phyloP scores from a whole-genome alignment of 441 rosid genomes.

The Geranium incanum region DNA sequence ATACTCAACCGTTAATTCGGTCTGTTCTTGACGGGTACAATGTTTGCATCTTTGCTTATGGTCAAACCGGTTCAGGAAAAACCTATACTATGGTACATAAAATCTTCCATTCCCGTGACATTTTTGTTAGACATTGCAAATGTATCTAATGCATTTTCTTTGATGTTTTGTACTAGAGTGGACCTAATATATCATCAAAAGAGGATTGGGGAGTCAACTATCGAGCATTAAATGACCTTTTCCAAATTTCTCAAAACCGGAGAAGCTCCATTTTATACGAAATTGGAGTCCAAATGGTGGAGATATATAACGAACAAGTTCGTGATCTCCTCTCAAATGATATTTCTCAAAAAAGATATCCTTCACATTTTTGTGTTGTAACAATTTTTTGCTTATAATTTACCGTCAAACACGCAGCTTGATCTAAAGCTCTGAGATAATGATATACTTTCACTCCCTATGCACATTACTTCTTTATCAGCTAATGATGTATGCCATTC shows the following conservation, averaged over 20 bases:
- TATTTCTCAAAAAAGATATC: slow-evolving; percentile 53
- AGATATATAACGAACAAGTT: slow-evolving; percentile 29
- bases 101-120: no score
- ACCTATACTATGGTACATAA: slow-evolving; percentile 11
- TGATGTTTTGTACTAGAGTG: slow-evolving; percentile 42
- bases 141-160: slow-evolving; percentile 62
- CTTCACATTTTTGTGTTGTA: slow-evolving; percentile 21
- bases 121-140: slow-evolving; percentile 33
- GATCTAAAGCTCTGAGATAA: neutral
- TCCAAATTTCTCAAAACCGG: slow-evolving; percentile 43
- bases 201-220: slow-evolving; percentile 59
- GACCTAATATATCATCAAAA: slow-evolving; percentile 66
- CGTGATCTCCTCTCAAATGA: slow-evolving; percentile 42
- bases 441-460: neutral
- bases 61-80: no score
- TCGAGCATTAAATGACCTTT: slow-evolving; percentile 25
- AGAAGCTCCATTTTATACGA: slow-evolving; percentile 40
- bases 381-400: neutral
- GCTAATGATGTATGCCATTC: neutral
- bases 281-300: neutral
- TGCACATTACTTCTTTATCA: neutral
- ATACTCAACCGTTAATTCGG: slow-evolving; percentile 29
- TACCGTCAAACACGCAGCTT: neutral
- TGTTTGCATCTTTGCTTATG: slow-evolving; percentile 13
- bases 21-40: slow-evolving; percentile 92